phyloP scores from a whole-genome alignment of 805 yeast species.

The Ogataea angusta region DNA sequence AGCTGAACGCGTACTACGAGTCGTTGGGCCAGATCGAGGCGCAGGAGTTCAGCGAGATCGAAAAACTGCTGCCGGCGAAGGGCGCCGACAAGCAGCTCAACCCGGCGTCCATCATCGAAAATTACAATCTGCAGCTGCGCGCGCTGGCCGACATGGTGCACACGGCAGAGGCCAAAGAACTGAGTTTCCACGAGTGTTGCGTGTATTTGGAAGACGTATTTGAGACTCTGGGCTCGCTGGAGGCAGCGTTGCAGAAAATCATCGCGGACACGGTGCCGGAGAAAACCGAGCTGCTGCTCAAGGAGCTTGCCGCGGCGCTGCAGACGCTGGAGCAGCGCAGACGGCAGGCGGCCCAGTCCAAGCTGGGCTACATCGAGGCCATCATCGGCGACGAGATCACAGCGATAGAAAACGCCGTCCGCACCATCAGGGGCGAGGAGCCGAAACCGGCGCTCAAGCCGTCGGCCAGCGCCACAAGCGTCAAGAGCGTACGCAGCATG shows the following conservation, averaged over 20 bases:
- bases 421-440: conserved; percentile 19
- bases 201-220: conserved; percentile 28
- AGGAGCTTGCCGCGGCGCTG: conserved; percentile 7
- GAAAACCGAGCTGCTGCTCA: conserved; percentile 17
- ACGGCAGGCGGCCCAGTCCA: conserved; percentile 11
- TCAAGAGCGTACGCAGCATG: conserved; percentile 1
- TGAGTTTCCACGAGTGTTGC: conserved; percentile 22
- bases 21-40: conserved; percentile 25
- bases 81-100: conserved; percentile 14
- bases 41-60: conserved; percentile 21
- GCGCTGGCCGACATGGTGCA: conserved; percentile 26
- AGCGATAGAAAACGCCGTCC: conserved; percentile 25
- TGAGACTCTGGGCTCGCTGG: conserved; percentile 23
- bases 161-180: conserved; percentile 17
- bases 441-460: neutral
- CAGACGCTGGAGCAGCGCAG: neutral
- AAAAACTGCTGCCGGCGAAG: conserved; percentile 10
- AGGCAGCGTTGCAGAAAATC: conserved; percentile 18
- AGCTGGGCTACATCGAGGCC: conserved; percentile 13
- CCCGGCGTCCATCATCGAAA: conserved; percentile 20
- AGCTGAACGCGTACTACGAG: conserved; percentile 42
- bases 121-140: conserved; percentile 24
- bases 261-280: conserved; percentile 12
- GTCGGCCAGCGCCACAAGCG: neutral
- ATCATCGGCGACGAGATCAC: conserved; percentile 26